Evolutionary conservation across 1,284 basidiomycete species (phyloP).

Genomic region (Gymnopus androsaceus): DNA sequence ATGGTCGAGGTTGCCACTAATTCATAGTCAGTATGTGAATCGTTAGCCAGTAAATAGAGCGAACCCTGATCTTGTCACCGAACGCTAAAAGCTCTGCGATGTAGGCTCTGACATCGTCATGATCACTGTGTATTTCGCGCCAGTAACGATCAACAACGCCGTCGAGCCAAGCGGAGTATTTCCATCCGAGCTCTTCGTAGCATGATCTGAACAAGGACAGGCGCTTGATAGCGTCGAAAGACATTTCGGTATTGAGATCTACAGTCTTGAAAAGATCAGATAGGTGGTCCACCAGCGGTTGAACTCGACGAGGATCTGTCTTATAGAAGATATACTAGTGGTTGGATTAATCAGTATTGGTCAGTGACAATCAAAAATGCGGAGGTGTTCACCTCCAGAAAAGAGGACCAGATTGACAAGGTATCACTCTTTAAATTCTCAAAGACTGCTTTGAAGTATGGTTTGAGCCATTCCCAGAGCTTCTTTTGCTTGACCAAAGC

Average conservation of each 20-base stretch:
- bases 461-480: conserved; percentile 84
- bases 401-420: conserved; percentile 66
- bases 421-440: conserved; percentile 69
- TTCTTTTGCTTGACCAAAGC: conserved; percentile 64
- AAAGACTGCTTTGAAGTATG: conserved; percentile 70
- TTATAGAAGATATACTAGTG: conserved; percentile 31
- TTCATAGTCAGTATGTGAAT: background rate
- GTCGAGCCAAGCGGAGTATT: conserved; percentile 77
- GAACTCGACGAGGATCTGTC: conserved; percentile 83
- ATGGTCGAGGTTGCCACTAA: conserved; percentile 70
- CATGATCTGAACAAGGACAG: conserved; percentile 64
- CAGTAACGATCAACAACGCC: conserved; percentile 70
- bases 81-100: conserved; percentile 77
- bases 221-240: conserved; percentile 70
- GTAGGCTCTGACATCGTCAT: conserved; percentile 73
- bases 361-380: background rate
- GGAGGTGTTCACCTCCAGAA: conserved; percentile 70
- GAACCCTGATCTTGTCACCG: conserved; percentile 72
- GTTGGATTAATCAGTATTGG: background rate
- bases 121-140: conserved; percentile 72
- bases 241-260: conserved; percentile 76
- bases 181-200: conserved; percentile 76
- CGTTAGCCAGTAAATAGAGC: conserved; percentile 13
- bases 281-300: conserved; percentile 78
- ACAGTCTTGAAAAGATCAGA: conserved; percentile 60